Percentiles rank a stretch among this genome's conserved stretches.
Evolutionary conservation across 176 grass and related monocot genomes (phyloP).

Genomic region (Musa beccarii): DNA sequence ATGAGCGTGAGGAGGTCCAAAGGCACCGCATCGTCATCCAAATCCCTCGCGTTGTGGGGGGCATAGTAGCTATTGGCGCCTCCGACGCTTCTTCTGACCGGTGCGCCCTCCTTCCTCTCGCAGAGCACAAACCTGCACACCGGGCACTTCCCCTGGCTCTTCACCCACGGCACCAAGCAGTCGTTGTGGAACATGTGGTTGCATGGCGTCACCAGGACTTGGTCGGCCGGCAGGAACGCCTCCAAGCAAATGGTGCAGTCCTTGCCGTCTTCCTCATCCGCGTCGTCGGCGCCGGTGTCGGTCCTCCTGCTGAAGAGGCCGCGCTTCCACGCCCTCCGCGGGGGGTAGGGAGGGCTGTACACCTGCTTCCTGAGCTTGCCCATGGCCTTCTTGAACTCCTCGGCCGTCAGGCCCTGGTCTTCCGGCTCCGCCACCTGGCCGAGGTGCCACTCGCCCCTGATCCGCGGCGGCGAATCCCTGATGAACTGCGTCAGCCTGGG

Average conservation of each 20-base stretch:
- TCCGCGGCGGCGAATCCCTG: constrained; percentile 35
- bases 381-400: constrained; percentile 44
- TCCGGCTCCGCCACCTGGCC: neutral
- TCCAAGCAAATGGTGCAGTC: constrained; percentile 40
- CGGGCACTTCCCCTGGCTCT: constrained; percentile 45
- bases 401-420: constrained; percentile 24
- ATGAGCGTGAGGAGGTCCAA: constrained; percentile 36
- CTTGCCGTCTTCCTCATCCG: constrained; percentile 12
- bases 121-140: constrained; percentile 34
- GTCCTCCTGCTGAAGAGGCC: constrained; percentile 26
- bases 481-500: constrained; percentile 32
- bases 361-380: constrained; percentile 29
- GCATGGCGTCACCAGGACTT: constrained; percentile 45
- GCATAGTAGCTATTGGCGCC: neutral
- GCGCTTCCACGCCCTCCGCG: constrained; percentile 19
- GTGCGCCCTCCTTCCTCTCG: constrained; percentile 20
- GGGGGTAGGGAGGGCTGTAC: constrained; percentile 14
- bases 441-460: constrained; percentile 35
- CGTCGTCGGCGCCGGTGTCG: neutral
- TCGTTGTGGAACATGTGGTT: constrained; percentile 58
- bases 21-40: neutral
- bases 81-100: neutral
- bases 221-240: constrained; percentile 25
- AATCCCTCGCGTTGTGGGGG: neutral
- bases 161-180: constrained; percentile 60